Conservation (phyloP, 2,329 filamentous ascomycete species). For the Hymenoscyphus repandus region DNA sequence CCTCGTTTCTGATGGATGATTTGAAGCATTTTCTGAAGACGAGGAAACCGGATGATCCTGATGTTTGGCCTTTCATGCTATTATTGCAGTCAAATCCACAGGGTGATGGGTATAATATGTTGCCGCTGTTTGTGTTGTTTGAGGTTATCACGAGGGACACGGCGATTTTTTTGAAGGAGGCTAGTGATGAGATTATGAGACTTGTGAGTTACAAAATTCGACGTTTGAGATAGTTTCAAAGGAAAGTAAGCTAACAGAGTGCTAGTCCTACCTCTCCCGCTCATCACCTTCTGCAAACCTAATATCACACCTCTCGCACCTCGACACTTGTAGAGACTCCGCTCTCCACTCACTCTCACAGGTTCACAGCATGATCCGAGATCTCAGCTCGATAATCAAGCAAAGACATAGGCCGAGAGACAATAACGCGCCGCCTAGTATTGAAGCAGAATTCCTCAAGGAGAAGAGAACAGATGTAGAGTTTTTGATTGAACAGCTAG, state of each 20-base stretch:
- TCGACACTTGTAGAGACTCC: conserved; percentile 7
- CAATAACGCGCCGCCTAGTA: not conserved
- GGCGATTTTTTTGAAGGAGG: conserved; percentile 8
- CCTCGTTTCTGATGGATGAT: conserved; percentile 1
- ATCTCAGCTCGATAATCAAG: conserved; percentile 4
- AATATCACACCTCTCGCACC: conserved; percentile 11
- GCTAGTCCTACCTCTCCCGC: not conserved
- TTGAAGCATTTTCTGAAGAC: conserved; percentile 6
- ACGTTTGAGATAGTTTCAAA: too few species aligned
- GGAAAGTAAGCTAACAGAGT: not conserved
- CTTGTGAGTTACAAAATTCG: conserved; percentile 2
- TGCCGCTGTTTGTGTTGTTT: conserved; percentile 11
- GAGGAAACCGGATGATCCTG: conserved; percentile 7
- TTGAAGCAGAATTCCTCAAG: conserved; percentile 9
- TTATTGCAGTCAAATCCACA: conserved; percentile 5
- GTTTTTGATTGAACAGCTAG: conserved; percentile 11
- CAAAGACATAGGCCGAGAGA: not conserved
- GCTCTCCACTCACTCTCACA: conserved; percentile 3
- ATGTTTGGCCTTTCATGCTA: conserved; percentile 11
- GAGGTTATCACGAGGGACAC: conserved; percentile 11
- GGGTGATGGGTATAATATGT: conserved; percentile 5
- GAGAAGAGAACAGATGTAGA: conserved; percentile 10
- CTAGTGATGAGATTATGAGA: conserved; percentile 10
- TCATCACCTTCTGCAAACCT: not conserved
- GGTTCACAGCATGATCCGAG: conserved; percentile 3